Conservation (phyloP, 352 stramenopile genomes). For the Globisporangium viniferum region DNA sequence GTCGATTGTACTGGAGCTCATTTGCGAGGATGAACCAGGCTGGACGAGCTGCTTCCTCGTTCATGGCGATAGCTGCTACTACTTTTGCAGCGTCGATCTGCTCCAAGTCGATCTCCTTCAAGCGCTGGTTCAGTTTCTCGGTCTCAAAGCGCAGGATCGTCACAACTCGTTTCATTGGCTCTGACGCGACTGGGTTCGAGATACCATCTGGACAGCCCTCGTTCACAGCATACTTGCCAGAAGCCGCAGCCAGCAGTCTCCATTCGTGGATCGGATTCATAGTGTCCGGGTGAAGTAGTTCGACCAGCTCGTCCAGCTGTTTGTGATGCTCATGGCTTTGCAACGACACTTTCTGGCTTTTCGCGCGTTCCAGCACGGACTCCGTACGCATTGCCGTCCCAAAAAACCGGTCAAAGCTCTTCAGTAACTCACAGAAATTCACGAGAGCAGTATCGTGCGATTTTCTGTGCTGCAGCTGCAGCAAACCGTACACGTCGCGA, state of each 20-base stretch:
- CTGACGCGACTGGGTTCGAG: not conserved
- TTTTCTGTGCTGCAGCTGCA: not conserved
- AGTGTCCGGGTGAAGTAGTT: not conserved
- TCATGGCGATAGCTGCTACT: not conserved
- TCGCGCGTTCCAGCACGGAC: not conserved
- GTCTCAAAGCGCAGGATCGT: not conserved
- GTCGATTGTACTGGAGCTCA: not conserved
- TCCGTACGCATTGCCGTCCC: not conserved
- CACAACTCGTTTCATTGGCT: not conserved
- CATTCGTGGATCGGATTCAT: not conserved
- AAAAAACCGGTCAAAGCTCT: not conserved
- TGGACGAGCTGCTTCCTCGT: not conserved
- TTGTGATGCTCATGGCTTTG: not conserved
- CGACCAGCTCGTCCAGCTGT: not conserved
- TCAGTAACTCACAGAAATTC: not conserved
- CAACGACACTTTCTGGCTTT: not conserved
- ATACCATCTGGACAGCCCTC: not conserved
- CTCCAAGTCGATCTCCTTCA: not conserved
- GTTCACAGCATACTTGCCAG: too few relatives aligned
- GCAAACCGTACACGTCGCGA: not conserved
- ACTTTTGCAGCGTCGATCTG: not conserved
- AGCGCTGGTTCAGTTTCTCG: not conserved
- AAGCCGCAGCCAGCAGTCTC: not conserved
- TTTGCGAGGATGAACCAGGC: not conserved
- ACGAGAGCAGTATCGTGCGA: not conserved